Evolutionary conservation across 2,329 filamentous ascomycete genomes (phyloP), one percentile per base, ranked within the genome.

Genomic region (Sclerotinia trifoliorum): DNA sequence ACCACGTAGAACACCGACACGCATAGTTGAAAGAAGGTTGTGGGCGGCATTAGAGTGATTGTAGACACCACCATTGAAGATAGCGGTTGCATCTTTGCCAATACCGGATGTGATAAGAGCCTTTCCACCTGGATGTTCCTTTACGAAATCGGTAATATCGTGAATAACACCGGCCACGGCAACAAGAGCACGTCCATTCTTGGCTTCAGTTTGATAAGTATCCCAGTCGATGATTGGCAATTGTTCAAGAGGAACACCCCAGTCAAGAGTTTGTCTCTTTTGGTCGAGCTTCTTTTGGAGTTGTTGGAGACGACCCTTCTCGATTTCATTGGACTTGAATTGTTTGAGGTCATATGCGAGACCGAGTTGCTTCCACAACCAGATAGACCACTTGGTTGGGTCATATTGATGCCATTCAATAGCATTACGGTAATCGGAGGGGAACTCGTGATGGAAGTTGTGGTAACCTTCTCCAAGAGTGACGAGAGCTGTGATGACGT

Each of bases 371-470:
- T 94, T 95, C 89, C 90, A 94, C 69, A 83, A 76, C 88, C 88
- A 92, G 83, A 96, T 96, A 78, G 82, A 85, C 92, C 92, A 95
- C 83, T 96, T 96, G 79, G 92, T 96, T 58, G 92, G 92, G 79
- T 96, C 92, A 77, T 96, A 96, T 82, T 96, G 92, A 82, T 88
- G 90, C 92, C 92, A 96, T 80, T 93, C 85, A 74, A 95, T 94
- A 71, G 92, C 92, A 79, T 96, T 96, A 78, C 92, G 91, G 87
- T 95, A 96, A 80, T 96, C 92, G 15, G 91, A 94, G 66, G 93
- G 93, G 82, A 96, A 96, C 80, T 96, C 92, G 85, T 96, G 92
- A 82, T 96, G 92, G 86, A 96, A 96, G 85, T 96, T 96, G 86
- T 96, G 92, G 83, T 96, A 96, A 42, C 92, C 92, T 81, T 94